Conservation (phyloP, 169 alveolate genomes). For the Cyclospora cayetanensis region DNA sequence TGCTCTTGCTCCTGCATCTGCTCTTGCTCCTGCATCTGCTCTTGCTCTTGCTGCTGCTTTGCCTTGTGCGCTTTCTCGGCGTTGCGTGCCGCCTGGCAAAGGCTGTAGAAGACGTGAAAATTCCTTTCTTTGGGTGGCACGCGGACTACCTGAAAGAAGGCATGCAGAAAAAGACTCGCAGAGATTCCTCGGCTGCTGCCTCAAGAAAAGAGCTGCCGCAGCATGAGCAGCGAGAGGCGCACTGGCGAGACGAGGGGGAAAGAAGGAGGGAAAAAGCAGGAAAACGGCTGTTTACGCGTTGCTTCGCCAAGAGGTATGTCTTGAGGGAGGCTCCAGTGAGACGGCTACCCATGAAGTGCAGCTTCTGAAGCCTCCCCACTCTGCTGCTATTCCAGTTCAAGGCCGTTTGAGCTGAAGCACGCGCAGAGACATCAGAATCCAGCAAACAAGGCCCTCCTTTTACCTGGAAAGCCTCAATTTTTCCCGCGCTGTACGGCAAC, state of each 20-base stretch:
- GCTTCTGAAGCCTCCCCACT: slow-evolving; percentile 97
- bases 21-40: background rate
- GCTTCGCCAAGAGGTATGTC: slow-evolving; percentile 96
- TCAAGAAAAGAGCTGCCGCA: background rate
- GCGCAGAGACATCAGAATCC: no score
- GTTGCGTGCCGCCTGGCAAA: slow-evolving; percentile 71
- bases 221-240: background rate
- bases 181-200: background rate
- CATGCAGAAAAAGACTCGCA: background rate
- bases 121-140: slow-evolving; percentile 89
- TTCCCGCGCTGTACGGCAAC: no score
- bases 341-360: slow-evolving; percentile 91
- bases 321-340: slow-evolving; percentile 92
- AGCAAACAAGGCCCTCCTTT: no score
- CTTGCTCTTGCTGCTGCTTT: background rate
- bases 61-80: background rate
- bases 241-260: background rate
- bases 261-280: background rate
- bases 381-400: slow-evolving; percentile 97
- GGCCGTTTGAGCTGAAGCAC: slow-evolving; percentile 90
- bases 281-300: slow-evolving; percentile 83
- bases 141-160: slow-evolving; percentile 16
- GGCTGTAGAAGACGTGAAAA: slow-evolving; percentile 95
- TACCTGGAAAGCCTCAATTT: no score
- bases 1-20: background rate